phyloP scores from a whole-genome alignment of 371 early-diverging fungal genomes.

The Mortierella sp. region DNA sequence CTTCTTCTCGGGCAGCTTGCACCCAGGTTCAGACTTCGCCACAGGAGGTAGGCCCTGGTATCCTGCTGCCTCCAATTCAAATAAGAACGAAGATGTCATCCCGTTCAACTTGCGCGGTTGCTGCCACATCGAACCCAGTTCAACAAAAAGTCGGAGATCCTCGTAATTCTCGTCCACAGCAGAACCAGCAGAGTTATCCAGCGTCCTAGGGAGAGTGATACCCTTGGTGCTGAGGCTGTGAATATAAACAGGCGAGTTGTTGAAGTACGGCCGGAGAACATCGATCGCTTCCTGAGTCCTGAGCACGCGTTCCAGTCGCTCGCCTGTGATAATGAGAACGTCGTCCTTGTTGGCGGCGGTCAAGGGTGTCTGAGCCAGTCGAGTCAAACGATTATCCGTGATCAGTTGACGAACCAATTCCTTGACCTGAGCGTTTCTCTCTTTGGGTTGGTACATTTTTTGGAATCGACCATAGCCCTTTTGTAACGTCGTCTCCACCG shows the following conservation, averaged over 20 bases:
- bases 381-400: background rate
- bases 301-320: background rate
- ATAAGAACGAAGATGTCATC: background rate
- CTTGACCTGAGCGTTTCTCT: conserved; percentile 5
- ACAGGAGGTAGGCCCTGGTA: background rate
- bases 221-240: background rate
- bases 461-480: conserved; percentile 33
- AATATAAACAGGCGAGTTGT: background rate
- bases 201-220: background rate
- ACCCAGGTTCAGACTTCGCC: background rate
- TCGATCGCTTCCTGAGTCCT: conserved; percentile 15
- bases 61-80: conserved; percentile 1
- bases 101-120: conserved; percentile 4
- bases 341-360: background rate
- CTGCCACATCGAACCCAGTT: background rate
- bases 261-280: conserved; percentile 1
- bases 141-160: conserved; percentile 2
- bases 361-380: background rate
- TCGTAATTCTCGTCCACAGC: background rate
- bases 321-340: background rate
- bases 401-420: background rate
- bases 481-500: conserved; percentile 8
- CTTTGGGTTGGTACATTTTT: conserved; percentile 31
- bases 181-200: background rate
- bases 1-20: background rate